These are phyloP conservation scores for Fragaria nilgerrensis DNA, from an alignment of 306 rosid species.

Conservation along the genomic window DNA sequence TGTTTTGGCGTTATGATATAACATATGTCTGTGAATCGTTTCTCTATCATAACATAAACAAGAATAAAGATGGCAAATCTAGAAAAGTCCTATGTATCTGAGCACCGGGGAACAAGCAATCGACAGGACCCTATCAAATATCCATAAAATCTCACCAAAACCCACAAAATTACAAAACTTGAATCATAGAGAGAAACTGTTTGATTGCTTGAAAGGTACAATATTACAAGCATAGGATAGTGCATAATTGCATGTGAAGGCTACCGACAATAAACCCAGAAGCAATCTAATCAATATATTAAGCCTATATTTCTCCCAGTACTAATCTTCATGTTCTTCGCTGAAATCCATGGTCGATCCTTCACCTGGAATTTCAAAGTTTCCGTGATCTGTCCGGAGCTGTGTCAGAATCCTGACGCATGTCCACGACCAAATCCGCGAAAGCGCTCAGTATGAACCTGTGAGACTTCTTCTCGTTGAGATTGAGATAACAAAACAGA, in stretches of 20 bases:
- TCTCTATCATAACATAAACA: not conserved
- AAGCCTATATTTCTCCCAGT: conserved; percentile 2
- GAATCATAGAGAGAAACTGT: conserved; percentile 30
- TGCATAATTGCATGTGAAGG: conserved; percentile 36
- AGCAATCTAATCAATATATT: not conserved
- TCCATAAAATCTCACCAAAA: conserved; percentile 34
- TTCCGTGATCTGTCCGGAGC: conserved; percentile 26
- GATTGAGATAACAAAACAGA: conserved; percentile 50
- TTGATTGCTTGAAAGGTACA: conserved; percentile 24
- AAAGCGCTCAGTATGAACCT: conserved; percentile 66
- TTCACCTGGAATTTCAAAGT: conserved; percentile 24
- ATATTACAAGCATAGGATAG: conserved; percentile 20
- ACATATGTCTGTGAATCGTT: not conserved
- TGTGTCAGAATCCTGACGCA: conserved; percentile 34
- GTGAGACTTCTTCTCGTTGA: conserved; percentile 61
- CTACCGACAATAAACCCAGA: conserved; percentile 19
- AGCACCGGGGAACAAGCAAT: conserved; percentile 39
- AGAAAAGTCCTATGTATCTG: not conserved
- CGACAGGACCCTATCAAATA: conserved; percentile 37
- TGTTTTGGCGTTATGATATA: not conserved
- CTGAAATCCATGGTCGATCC: conserved; percentile 14
- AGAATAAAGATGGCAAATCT: not conserved
- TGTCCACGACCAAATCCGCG: conserved; percentile 47
- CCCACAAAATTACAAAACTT: conserved; percentile 30
- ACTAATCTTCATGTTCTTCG: not conserved